Percentiles rank a stretch among this genome's conserved stretches.
These are phyloP conservation scores for Nectriaceae sp. DNA, from an alignment of 2,329 filamentous ascomycete species.

Conservation along the genomic window DNA sequence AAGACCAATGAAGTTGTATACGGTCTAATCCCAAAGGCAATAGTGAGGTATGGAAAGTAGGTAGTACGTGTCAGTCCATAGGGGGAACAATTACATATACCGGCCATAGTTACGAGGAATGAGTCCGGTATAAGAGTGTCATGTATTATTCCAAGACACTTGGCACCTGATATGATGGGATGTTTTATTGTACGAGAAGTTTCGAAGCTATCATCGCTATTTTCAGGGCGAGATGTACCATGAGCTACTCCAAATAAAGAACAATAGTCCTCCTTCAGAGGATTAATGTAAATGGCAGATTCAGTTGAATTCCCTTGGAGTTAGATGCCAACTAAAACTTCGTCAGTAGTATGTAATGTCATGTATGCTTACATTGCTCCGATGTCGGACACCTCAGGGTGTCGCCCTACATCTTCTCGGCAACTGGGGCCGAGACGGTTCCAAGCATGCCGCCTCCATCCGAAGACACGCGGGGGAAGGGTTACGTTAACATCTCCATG, in stretches of 20 bases:
- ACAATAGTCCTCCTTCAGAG: not conserved
- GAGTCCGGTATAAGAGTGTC: no score
- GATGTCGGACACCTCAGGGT: not conserved
- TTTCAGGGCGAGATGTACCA: not conserved
- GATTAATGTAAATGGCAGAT: not conserved
- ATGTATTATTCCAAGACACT: not conserved
- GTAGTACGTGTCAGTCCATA: no score
- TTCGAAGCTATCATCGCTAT: not conserved
- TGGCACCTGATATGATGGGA: not conserved
- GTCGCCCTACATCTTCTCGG: not conserved
- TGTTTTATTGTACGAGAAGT: not conserved
- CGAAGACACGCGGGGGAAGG: no score
- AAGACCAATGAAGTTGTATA: no score
- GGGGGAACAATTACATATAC: no score
- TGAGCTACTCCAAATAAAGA: not conserved
- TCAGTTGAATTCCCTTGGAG: not conserved
- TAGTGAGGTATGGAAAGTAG: no score
- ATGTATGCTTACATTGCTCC: not conserved
- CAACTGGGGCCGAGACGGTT: not conserved
- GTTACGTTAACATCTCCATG: no score
- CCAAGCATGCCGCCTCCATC: conserved; percentile 12
- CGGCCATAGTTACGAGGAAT: no score
- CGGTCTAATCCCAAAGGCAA: no score
- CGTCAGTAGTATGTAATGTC: not conserved
- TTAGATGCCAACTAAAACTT: not conserved